These are phyloP conservation scores for Pistacia integerrima DNA, from an alignment of 345 rosid species.

Conservation along the genomic window DNA sequence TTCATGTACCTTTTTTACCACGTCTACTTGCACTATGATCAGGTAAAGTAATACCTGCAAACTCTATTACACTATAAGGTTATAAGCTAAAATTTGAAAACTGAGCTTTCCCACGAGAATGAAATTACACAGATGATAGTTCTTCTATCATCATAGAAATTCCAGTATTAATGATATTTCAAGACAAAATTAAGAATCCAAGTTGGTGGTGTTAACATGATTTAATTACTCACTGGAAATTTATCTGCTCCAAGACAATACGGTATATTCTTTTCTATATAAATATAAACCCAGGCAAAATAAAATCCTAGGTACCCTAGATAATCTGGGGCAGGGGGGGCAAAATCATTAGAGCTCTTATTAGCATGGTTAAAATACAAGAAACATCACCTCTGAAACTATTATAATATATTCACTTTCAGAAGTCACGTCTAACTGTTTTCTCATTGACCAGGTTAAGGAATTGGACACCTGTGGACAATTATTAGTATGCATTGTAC, in stretches of 20 bases:
- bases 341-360: background rate
- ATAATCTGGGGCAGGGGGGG: background rate
- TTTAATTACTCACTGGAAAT: background rate
- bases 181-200: background rate
- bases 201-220: background rate
- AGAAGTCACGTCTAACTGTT: background rate
- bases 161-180: background rate
- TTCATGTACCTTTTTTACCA: slow-evolving; percentile 82
- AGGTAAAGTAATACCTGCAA: slow-evolving; percentile 45
- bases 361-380: background rate
- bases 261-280: too few species aligned
- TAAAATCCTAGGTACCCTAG: background rate
- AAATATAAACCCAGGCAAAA: background rate
- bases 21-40: slow-evolving; percentile 58
- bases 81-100: background rate
- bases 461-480: slow-evolving; percentile 54
- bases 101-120: background rate
- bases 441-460: slow-evolving; percentile 46
- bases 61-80: background rate
- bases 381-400: background rate
- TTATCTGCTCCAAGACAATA: background rate
- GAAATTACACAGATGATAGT: background rate
- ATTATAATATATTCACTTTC: too few species aligned
- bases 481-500: slow-evolving; percentile 57
- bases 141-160: background rate